Evolutionary conservation across 1,139 yeast genomes (phyloP), one percentile per base, ranked within the genome.

Genomic region (Saccharomyces hybrid): DNA sequence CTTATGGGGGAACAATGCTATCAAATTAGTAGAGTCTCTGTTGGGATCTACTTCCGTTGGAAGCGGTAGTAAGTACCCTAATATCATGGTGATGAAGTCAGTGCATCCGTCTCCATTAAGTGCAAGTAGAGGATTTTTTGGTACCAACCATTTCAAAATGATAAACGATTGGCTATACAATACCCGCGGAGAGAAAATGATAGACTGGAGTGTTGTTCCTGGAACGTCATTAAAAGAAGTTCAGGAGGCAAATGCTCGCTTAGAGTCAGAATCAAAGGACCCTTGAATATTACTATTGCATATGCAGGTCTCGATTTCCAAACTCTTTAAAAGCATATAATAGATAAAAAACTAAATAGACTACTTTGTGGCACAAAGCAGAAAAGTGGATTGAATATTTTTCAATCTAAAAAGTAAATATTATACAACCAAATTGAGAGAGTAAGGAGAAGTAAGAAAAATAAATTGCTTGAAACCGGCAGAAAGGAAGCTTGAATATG

Each of bases 1-100:
- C 75, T 88, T 96, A 0, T 95, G 99, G 99, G 99, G 99, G 0
- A 73, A 81, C 7, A 96, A 97, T 2, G 99, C 99, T 0, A 90
- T 85, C 53, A 85, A 82, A 57, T 74, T 95, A 42, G 78, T 89
- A 1, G 77, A 75, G 48, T 73, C 73, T 69, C 51, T 66, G 59
- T 13, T 77, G 72, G 29, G 73, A 70, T 49, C 65, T 67, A 49
- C 62, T 73, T 53, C 57, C 67, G 20, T 61, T 38, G 46, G 51
- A 25, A 32, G 31, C 26, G 34, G 51, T 7, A 53, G 50, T 3
- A 52, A 65, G 7, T 66, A 70, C 25, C 75, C 79, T 1, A 70
- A 75, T 48, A 76, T 82, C 55, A 64, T 76, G 53, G 81, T 88
- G 0, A 71, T 93, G 48, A 78, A 78, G 58, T 78, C 91, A 0